Evolutionary conservation across 2,329 filamentous ascomycete species (phyloP).

Genomic region (Colletotrichum sidae): DNA sequence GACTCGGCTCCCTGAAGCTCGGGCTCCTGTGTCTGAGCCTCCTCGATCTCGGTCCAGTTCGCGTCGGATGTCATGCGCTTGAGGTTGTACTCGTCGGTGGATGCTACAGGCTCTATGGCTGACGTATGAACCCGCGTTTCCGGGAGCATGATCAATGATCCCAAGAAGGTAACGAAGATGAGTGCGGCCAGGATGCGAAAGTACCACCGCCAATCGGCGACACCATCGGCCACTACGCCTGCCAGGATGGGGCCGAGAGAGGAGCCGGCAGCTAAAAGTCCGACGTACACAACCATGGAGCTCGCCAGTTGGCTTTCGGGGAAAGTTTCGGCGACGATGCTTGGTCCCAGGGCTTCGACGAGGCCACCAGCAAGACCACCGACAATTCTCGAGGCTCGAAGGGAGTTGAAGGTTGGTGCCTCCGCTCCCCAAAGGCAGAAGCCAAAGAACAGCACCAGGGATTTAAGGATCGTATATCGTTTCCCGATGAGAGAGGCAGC

Average conservation of each 20-base stretch:
- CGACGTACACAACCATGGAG: constrained; percentile 42
- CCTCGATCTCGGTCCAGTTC: constrained; percentile 16
- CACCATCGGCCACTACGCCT: constrained; percentile 30
- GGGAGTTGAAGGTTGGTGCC: constrained; percentile 30
- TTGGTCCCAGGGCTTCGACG: constrained; percentile 39
- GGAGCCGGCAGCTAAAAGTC: constrained; percentile 39
- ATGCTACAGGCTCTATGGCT: too few species aligned
- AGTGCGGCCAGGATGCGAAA: constrained; percentile 34
- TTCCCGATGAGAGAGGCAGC: constrained; percentile 38
- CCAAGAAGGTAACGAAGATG: constrained; percentile 37
- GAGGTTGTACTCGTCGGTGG: not conserved
- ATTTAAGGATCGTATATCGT: constrained; percentile 39
- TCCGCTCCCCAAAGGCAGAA: constrained; percentile 38
- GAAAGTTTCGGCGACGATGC: constrained; percentile 38
- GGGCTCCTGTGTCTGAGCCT: not conserved
- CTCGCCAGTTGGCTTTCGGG: constrained; percentile 36
- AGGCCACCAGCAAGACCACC: constrained; percentile 37
- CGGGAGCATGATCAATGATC: constrained; percentile 38
- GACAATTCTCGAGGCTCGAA: constrained; percentile 30
- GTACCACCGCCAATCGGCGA: constrained; percentile 39
- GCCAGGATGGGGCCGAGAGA: constrained; percentile 38
- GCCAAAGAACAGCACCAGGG: constrained; percentile 37
- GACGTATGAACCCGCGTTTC: constrained; percentile 33
- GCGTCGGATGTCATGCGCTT: constrained; percentile 1
- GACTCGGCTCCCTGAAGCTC: not conserved